Evolutionary conservation across 352 stramenopile genomes (phyloP).

Genomic region (Plasmopara viticola): DNA sequence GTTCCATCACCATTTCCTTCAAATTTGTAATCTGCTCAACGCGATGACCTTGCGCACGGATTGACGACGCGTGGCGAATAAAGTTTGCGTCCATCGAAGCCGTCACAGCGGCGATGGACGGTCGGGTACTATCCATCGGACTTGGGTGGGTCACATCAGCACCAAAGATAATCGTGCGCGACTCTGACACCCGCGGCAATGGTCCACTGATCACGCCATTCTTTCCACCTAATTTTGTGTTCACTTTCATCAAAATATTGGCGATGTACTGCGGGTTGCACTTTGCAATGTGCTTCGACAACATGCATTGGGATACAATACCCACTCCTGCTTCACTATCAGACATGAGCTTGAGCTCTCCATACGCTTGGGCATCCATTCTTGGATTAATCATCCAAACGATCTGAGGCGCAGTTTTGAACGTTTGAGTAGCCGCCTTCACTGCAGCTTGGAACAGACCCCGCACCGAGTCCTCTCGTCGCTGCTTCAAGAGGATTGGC

Average conservation of each 20-base stretch:
- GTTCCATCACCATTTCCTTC: slow-evolving; percentile 54
- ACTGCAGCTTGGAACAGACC: slow-evolving; percentile 38
- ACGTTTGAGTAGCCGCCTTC: slow-evolving; percentile 23
- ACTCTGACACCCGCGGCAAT: slow-evolving; percentile 36
- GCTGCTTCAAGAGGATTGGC: slow-evolving; percentile 35
- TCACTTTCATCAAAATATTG: slow-evolving; percentile 77
- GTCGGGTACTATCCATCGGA: slow-evolving; percentile 59
- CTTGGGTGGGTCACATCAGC: slow-evolving; percentile 81
- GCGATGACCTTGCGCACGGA: slow-evolving; percentile 68
- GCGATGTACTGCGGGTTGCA: slow-evolving; percentile 58
- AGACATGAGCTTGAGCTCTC: slow-evolving; percentile 69
- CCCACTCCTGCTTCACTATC: slow-evolving; percentile 52
- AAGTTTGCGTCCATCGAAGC: slow-evolving; percentile 74
- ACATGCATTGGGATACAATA: slow-evolving; percentile 75
- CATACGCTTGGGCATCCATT: slow-evolving; percentile 41
- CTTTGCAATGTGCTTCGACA: slow-evolving; percentile 54
- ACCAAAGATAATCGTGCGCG: slow-evolving; percentile 73
- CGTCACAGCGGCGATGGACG: slow-evolving; percentile 76
- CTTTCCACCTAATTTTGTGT: slow-evolving; percentile 66
- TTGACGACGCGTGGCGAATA: slow-evolving; percentile 52
- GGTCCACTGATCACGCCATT: slow-evolving; percentile 48
- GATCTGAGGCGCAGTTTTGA: slow-evolving; percentile 30
- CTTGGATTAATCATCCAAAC: slow-evolving; percentile 56
- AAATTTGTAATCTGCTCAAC: slow-evolving; percentile 73
- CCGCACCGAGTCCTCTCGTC: slow-evolving; percentile 29